Evolutionary conservation across 2,329 filamentous ascomycete genomes (phyloP).

Genomic region (Fusarium beomiforme): DNA sequence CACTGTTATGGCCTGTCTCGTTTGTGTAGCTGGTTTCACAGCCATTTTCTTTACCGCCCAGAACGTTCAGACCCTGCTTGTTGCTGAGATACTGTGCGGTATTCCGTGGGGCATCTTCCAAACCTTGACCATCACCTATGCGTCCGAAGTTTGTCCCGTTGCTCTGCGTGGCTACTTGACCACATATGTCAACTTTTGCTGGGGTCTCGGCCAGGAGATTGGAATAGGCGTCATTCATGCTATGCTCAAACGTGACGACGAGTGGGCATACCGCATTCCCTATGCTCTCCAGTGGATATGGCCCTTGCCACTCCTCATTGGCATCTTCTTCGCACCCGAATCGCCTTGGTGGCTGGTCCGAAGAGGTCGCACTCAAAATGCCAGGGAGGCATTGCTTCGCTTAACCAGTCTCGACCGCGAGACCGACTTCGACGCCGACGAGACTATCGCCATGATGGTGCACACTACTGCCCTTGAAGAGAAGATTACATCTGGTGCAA

Average conservation of each 20-base stretch:
- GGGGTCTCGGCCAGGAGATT: slow-evolving; percentile 79
- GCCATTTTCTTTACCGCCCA: slow-evolving; percentile 73
- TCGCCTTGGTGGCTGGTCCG: slow-evolving; percentile 82
- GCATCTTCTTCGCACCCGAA: slow-evolving; percentile 75
- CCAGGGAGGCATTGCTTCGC: slow-evolving; percentile 72
- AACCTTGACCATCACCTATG: slow-evolving; percentile 70
- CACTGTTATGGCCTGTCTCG: slow-evolving; percentile 68
- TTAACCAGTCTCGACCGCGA: slow-evolving; percentile 71
- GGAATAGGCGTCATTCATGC: slow-evolving; percentile 78
- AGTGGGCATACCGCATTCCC: slow-evolving; percentile 77
- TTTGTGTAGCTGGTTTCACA: slow-evolving; percentile 65
- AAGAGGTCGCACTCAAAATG: slow-evolving; percentile 70
- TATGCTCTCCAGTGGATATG: slow-evolving; percentile 83
- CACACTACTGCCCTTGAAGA: slow-evolving; percentile 86
- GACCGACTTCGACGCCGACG: slow-evolving; percentile 80
- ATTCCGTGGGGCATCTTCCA: slow-evolving; percentile 71
- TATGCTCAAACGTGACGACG: slow-evolving; percentile 71
- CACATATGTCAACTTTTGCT: slow-evolving; percentile 81
- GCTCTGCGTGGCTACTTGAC: slow-evolving; percentile 77
- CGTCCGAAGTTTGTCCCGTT: slow-evolving; percentile 77
- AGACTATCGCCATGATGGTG: slow-evolving; percentile 92
- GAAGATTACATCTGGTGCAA: slow-evolving; percentile 76
- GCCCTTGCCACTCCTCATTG: slow-evolving; percentile 73
- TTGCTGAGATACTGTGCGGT: slow-evolving; percentile 71
- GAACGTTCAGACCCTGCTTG: slow-evolving; percentile 66